Base-by-base conservation (phyloP, 1,139 yeast species). In the Debaryomyces sp. region DNA sequence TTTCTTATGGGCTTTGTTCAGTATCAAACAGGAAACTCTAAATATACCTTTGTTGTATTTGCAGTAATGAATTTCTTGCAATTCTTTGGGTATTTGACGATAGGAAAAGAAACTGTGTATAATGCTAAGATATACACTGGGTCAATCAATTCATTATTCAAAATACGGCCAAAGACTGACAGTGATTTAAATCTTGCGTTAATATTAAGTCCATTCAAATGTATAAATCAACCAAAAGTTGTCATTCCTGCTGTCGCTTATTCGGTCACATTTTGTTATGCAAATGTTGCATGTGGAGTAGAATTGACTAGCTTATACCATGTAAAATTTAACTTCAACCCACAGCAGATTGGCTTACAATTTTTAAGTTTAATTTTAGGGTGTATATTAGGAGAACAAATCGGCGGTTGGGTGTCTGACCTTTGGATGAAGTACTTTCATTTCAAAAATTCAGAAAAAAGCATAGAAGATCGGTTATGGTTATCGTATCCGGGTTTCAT, bases 1-100 rank as follows among this genome's bases (percentile, higher is more conserved):
- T 50, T 60, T 34, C 50, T 60, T 17, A 60, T 60, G 64, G 63
- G 64, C 13, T 57, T 60, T 47, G 63, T 60, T 13, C 54, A 52
- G 24, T 48, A 40, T 18, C 54, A 59, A 24, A 51, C 57, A 8
- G 51, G 52, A 12, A 45, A 50, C 15, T 50, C 54, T 2, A 54
- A 53, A 38, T 51, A 55, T 34, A 51, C 56, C 17, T 58, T 55
- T 45, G 51, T 56, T 22, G 54, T 55, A 4, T 60, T 58, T 44
- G 52, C 58, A 9, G 52, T 44, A 17, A 53, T 57, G 52, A 59
- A 59, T 46, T 50, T 48, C 29, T 37, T 52, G 7, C 63, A 58
- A 45, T 50, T 55, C 40, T 33, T 59, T 30, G 50, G 45, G 4
- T 60, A 59, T 48, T 24, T 58, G 7, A 24, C 56, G n/a, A 43